phyloP scores from a whole-genome alignment of 2,329 filamentous ascomycete genomes.

The Botrytis galanthina region DNA sequence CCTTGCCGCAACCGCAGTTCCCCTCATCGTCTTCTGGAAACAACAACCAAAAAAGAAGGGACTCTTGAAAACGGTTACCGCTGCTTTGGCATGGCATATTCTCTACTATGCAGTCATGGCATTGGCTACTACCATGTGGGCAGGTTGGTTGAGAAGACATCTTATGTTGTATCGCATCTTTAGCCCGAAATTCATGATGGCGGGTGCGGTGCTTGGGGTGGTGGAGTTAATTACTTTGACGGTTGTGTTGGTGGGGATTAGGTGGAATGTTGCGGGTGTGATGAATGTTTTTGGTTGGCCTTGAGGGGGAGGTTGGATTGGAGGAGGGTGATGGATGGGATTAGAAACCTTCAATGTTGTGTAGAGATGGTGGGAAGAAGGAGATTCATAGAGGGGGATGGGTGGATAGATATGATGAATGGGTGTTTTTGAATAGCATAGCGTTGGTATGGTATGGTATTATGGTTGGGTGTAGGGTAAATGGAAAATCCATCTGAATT shows the following conservation, averaged over 20 bases:
- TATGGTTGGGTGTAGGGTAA: not conserved
- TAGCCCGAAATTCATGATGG: slow-evolving; percentile 85
- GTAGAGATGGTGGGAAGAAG: not conserved
- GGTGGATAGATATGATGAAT: not conserved
- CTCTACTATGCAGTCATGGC: slow-evolving; percentile 81
- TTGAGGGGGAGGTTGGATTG: slow-evolving; percentile 9
- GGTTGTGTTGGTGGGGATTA: slow-evolving; percentile 69
- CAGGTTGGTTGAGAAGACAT: slow-evolving; percentile 81
- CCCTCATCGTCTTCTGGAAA: slow-evolving; percentile 86
- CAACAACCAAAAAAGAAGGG: slow-evolving; percentile 65
- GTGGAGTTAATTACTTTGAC: slow-evolving; percentile 73
- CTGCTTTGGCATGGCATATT: slow-evolving; percentile 71
- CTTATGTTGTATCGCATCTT: slow-evolving; percentile 97
- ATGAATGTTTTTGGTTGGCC: slow-evolving; percentile 80
- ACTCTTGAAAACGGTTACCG: slow-evolving; percentile 56
- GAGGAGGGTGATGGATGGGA: not conserved
- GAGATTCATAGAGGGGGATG: not conserved
- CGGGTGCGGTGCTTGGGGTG: slow-evolving; percentile 65
- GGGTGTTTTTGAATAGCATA: slow-evolving; percentile 11
- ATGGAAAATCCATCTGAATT: not conserved
- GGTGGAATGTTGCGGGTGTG: slow-evolving; percentile 75
- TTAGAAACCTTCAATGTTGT: not conserved
- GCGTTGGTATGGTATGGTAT: not conserved
- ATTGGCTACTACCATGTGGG: slow-evolving; percentile 85
- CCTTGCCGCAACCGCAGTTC: slow-evolving; percentile 74